Percentiles rank a stretch among this genome's conserved stretches.
phyloP scores from a whole-genome alignment of 768 basidiomycete species.

The Paxillus rubicundulus region DNA sequence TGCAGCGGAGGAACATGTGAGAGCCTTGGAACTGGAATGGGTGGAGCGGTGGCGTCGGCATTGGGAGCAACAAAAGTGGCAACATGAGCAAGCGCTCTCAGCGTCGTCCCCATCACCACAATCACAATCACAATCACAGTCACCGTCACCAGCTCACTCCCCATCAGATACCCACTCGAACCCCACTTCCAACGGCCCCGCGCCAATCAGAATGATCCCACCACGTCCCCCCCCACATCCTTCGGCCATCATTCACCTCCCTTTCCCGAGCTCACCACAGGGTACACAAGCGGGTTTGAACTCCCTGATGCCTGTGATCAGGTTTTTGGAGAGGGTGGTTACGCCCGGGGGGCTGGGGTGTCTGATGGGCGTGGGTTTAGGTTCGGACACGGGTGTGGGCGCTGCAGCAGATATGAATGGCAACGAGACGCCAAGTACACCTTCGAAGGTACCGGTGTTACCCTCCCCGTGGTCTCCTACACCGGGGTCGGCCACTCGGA shows the following conservation, averaged over 20 bases:
- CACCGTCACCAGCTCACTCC: slow-evolving; percentile 9
- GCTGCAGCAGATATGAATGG: not conserved
- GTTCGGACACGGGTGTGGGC: not conserved
- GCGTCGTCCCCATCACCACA: not conserved
- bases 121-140: not conserved
- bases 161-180: not conserved
- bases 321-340: slow-evolving; percentile 66
- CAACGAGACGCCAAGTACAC: slow-evolving; percentile 2
- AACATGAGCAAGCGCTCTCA: slow-evolving; percentile 4
- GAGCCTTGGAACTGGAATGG: slow-evolving; percentile 67
- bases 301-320: slow-evolving; percentile 58
- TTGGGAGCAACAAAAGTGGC: slow-evolving; percentile 16
- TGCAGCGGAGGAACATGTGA: slow-evolving; percentile 74
- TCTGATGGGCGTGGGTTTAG: slow-evolving; percentile 7
- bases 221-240: slow-evolving; percentile 71
- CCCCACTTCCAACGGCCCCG: not conserved
- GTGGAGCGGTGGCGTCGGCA: slow-evolving; percentile 37
- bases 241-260: slow-evolving; percentile 67
- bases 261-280: slow-evolving; percentile 68
- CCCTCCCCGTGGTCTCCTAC: slow-evolving; percentile 18
- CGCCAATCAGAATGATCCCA: slow-evolving; percentile 31
- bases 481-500: slow-evolving; percentile 11
- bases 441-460: slow-evolving; percentile 7
- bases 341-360: slow-evolving; percentile 38
- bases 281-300: slow-evolving; percentile 53